phyloP scores from a whole-genome alignment of 306 rosid genomes.

The Fagus crenata region DNA sequence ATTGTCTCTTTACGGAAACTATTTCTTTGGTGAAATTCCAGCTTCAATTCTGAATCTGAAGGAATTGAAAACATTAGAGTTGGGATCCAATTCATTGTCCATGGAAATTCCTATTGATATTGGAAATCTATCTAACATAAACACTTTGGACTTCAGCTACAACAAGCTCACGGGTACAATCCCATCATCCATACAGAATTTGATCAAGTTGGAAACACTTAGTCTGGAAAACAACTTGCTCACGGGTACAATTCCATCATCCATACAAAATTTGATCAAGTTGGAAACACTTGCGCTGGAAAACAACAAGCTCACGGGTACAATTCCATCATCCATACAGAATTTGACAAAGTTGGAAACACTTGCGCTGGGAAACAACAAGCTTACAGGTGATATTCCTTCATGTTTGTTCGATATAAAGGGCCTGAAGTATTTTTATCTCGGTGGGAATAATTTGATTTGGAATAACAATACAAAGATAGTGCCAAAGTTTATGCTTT shows the following conservation, averaged over 20 bases:
- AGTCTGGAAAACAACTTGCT: too few species aligned
- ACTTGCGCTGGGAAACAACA: too few species aligned
- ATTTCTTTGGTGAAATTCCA: constrained; percentile 19
- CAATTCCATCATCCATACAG: too few species aligned
- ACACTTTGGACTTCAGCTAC: constrained; percentile 23
- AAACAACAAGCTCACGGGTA: background rate
- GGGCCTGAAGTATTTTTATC: constrained; percentile 20
- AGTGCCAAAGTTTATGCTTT: constrained; percentile 23
- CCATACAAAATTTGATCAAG: constrained; percentile 17
- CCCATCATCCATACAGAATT: too few species aligned
- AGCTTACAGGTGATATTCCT: constrained; percentile 25
- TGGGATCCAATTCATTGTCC: constrained; percentile 20
- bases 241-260: constrained; percentile 22
- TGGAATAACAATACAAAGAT: constrained; percentile 27
- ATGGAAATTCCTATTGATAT: constrained; percentile 27
- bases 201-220: too few species aligned
- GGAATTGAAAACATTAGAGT: constrained; percentile 11
- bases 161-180: constrained; percentile 22
- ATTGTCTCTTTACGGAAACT: constrained; percentile 16
- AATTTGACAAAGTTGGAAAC: too few species aligned
- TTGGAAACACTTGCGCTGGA: constrained; percentile 19
- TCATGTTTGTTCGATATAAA: constrained; percentile 24
- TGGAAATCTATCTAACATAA: constrained; percentile 25
- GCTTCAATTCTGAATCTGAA: constrained; percentile 7
- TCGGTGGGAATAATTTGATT: constrained; percentile 24